These are phyloP conservation scores for Mollisiaceae sp. DNA, from an alignment of 2,329 filamentous ascomycete genomes.

Conservation along the genomic window DNA sequence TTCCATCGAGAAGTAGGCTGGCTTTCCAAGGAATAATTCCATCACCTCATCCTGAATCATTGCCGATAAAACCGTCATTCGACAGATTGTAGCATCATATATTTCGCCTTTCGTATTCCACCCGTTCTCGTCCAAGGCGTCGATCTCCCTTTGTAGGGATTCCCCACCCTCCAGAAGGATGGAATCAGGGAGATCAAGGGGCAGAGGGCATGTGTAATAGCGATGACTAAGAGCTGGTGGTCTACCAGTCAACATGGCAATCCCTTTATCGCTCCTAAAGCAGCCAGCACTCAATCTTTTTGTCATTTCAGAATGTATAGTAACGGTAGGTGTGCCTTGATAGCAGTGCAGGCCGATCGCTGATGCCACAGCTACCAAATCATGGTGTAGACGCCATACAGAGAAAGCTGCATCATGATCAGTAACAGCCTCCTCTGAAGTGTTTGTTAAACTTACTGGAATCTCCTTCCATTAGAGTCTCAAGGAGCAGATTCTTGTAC, in stretches of 20 bases:
- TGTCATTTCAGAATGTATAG: conserved; percentile 27
- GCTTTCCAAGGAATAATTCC: conserved; percentile 29
- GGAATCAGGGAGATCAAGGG: conserved; percentile 47
- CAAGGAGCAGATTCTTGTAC: conserved; percentile 28
- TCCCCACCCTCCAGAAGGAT: conserved; percentile 43
- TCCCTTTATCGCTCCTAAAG: conserved; percentile 44
- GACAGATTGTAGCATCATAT: conserved; percentile 41
- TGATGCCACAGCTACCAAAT: conserved; percentile 28
- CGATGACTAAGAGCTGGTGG: conserved; percentile 46
- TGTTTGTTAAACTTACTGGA: conserved; percentile 19
- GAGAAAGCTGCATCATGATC: conserved; percentile 19
- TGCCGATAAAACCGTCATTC: conserved; percentile 22
- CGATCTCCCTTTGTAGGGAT: conserved; percentile 36
- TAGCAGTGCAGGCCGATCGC: conserved; percentile 29
- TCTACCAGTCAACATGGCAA: conserved; percentile 49
- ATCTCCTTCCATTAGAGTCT: conserved; percentile 29
- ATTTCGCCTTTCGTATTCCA: conserved; percentile 46
- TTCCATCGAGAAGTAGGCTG: conserved; percentile 22
- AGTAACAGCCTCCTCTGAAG: background rate
- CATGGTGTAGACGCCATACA: conserved; percentile 31
- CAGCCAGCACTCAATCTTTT: conserved; percentile 22
- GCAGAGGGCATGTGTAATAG: conserved; percentile 47
- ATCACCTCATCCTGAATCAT: conserved; percentile 29
- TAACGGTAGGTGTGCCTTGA: conserved; percentile 21
- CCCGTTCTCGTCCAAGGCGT: conserved; percentile 44